Evolutionary conservation across 257 asterid genomes (phyloP).

Genomic region (Primulina eburnea): DNA sequence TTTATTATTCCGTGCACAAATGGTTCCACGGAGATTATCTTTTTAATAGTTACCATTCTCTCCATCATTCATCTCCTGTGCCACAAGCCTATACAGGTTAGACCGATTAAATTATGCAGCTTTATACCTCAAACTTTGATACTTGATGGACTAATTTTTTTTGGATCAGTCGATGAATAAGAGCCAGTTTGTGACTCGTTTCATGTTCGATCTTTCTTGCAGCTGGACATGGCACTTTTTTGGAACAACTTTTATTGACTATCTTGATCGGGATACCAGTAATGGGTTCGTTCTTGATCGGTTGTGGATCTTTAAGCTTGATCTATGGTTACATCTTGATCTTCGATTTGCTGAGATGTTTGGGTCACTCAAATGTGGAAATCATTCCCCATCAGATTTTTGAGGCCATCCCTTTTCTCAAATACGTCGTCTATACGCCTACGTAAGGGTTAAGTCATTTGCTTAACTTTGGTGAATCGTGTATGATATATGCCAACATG

Average conservation of each 20-base stretch:
- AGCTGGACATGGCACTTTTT: constrained; percentile 79
- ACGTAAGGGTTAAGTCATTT: constrained; percentile 47
- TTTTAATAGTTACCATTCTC: constrained; percentile 61
- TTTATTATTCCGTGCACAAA: constrained; percentile 66
- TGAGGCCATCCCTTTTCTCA: constrained; percentile 53
- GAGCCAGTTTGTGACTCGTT: background rate
- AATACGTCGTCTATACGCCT: constrained; percentile 68
- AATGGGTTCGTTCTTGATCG: constrained; percentile 50
- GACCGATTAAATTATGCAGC: background rate
- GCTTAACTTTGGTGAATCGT: background rate
- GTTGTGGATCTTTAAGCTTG: constrained; percentile 65
- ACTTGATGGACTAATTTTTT: background rate
- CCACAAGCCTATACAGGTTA: constrained; percentile 82
- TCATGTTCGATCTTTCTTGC: constrained; percentile 20
- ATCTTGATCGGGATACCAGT: constrained; percentile 68
- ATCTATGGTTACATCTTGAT: constrained; percentile 57
- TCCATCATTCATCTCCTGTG: constrained; percentile 77
- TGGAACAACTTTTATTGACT: constrained; percentile 65
- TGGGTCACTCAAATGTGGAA: constrained; percentile 85
- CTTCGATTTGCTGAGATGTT: constrained; percentile 68
- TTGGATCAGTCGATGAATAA: too few relatives aligned
- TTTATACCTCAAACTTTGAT: background rate
- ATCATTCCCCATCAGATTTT: constrained; percentile 70
- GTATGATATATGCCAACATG: background rate
- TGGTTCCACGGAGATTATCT: constrained; percentile 59